These are phyloP conservation scores for Panaeolus cyanescens DNA, from an alignment of 768 basidiomycete genomes.

Conservation along the genomic window DNA sequence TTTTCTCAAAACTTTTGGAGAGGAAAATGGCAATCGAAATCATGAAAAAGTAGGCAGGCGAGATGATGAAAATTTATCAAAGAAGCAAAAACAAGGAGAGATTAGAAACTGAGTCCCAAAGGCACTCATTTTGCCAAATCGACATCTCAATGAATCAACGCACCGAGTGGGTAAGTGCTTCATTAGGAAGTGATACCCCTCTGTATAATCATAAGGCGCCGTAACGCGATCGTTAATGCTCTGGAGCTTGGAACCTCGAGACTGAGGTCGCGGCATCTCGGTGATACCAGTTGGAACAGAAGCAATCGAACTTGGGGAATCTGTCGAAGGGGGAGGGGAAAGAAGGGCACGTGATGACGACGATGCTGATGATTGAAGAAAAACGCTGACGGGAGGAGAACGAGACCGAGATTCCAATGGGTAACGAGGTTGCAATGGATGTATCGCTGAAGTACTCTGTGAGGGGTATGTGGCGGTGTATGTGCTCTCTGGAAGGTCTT, in stretches of 20 bases:
- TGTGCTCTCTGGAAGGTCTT: constrained; percentile 39
- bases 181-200: constrained; percentile 97
- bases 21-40: constrained; percentile 17
- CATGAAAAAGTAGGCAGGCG: constrained; percentile 14
- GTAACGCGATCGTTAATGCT: constrained; percentile 68
- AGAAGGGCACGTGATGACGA: constrained; percentile 31
- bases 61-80: constrained; percentile 16
- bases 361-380: constrained; percentile 32
- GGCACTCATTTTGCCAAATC: constrained; percentile 42
- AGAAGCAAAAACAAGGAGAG: constrained; percentile 22
- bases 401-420: constrained; percentile 45
- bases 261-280: constrained; percentile 30
- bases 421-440: constrained; percentile 56
- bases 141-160: constrained; percentile 42
- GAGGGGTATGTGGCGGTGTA: constrained; percentile 37
- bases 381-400: constrained; percentile 38
- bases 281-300: constrained; percentile 40
- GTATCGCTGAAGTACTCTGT: constrained; percentile 32
- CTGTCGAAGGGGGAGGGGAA: constrained; percentile 40
- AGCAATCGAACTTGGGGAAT: constrained; percentile 40
- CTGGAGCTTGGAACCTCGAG: constrained; percentile 45
- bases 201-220: constrained; percentile 90
- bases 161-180: constrained; percentile 85
- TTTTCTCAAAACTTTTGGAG: constrained; percentile 84
- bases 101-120: constrained; percentile 45